These are phyloP conservation scores for Mycena sp. DNA, from an alignment of 1,284 basidiomycete genomes.

Conservation along the genomic window DNA sequence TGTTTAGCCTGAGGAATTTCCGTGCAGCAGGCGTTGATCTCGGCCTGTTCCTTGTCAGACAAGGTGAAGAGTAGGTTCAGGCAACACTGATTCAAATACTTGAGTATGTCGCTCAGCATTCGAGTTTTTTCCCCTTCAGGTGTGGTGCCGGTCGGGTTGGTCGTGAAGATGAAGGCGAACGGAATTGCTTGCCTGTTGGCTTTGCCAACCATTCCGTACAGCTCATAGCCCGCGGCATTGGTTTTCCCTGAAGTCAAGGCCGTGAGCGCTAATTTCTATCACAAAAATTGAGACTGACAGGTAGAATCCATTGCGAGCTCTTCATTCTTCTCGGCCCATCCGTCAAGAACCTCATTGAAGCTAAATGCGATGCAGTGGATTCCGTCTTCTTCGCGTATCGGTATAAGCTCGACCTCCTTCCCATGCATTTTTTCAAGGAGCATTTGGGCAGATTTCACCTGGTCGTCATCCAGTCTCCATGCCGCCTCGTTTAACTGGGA, in stretches of 20 bases:
- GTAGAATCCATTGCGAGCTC: constrained; percentile 21
- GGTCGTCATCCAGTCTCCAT: constrained; percentile 10
- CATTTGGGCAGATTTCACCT: constrained; percentile 13
- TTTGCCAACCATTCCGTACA: too few species aligned
- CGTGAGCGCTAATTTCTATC: background rate
- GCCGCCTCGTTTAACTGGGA: background rate
- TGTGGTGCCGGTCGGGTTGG: background rate
- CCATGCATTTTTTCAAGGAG: constrained; percentile 1
- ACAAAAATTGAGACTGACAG: background rate
- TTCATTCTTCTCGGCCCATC: background rate
- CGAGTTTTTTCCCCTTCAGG: background rate
- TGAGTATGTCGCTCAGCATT: background rate
- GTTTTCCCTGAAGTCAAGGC: constrained; percentile 19
- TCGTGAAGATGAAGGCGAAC: background rate
- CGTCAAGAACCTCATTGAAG: constrained; percentile 6
- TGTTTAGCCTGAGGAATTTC: too few species aligned
- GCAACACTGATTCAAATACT: background rate
- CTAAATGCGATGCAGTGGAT: constrained; percentile 8
- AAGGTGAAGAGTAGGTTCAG: too few species aligned
- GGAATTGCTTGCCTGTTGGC: background rate
- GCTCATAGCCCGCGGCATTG: background rate
- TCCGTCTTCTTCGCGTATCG: background rate
- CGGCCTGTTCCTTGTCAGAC: too few species aligned
- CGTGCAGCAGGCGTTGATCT: too few species aligned
- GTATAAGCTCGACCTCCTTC: background rate